Evolutionary conservation across 495 filamentous ascomycete species (phyloP).

Genomic region (Mytilinidion resinicola): DNA sequence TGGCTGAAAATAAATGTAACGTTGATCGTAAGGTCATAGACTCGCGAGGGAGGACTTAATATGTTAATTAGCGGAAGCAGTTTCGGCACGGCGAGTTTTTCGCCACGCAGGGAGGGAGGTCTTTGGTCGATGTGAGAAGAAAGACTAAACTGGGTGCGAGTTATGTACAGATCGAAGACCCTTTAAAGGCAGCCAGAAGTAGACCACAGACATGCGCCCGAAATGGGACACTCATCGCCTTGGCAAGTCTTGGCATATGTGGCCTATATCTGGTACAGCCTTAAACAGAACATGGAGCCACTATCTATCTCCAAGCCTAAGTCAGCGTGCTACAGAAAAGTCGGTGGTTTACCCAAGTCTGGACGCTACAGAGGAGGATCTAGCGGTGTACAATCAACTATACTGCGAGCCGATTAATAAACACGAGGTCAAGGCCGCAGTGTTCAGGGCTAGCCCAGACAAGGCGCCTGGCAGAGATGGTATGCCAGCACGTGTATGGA

Average conservation of each 20-base stretch:
- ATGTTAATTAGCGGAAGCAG: neutral
- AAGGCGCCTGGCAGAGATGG: neutral
- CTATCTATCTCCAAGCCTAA: too few species aligned
- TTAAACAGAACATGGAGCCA: too few species aligned
- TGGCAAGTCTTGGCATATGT: too few species aligned
- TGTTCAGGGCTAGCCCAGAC: neutral
- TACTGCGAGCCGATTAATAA: neutral
- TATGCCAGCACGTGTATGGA: neutral
- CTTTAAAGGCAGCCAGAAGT: too few species aligned
- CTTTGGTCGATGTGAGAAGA: too few species aligned
- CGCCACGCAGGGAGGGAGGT: neutral
- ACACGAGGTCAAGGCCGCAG: neutral
- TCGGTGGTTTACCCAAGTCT: too few species aligned
- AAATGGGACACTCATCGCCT: too few species aligned
- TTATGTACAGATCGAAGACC: too few species aligned
- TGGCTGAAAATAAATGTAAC: neutral
- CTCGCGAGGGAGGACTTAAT: neutral
- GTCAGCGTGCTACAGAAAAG: too few species aligned
- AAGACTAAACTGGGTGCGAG: too few species aligned
- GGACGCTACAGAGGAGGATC: neutral
- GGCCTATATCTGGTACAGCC: too few species aligned
- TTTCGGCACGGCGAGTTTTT: neutral
- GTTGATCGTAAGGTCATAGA: neutral
- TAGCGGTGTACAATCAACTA: neutral
- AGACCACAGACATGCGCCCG: too few species aligned